These are phyloP conservation scores for Phialophora verrucosa DNA, from an alignment of 2,329 filamentous ascomycete genomes.

Conservation along the genomic window DNA sequence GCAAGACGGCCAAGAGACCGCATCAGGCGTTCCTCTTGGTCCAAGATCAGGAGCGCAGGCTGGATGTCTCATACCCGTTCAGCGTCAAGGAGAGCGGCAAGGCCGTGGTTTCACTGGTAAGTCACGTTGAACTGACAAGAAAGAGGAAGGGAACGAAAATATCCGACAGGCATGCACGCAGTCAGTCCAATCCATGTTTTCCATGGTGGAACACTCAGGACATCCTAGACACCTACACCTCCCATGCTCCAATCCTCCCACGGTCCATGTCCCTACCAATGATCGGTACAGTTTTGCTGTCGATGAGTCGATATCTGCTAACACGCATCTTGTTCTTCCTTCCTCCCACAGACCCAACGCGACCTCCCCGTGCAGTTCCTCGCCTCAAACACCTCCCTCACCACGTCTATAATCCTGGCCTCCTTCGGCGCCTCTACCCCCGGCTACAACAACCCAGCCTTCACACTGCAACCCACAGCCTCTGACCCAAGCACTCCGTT, in stretches of 20 bases:
- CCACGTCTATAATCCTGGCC: slow-evolving; percentile 81
- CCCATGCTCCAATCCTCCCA: neutral
- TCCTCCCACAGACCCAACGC: slow-evolving; percentile 71
- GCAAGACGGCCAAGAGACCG: slow-evolving; percentile 77
- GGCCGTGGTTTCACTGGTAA: slow-evolving; percentile 80
- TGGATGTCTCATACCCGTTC: slow-evolving; percentile 87
- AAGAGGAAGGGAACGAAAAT: neutral
- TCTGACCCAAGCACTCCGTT: slow-evolving; percentile 67
- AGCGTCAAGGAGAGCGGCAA: slow-evolving; percentile 87
- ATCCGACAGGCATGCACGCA: neutral
- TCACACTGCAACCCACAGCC: slow-evolving; percentile 69
- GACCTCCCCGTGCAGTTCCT: slow-evolving; percentile 87
- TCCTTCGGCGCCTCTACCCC: slow-evolving; percentile 76
- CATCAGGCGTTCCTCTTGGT: slow-evolving; percentile 93
- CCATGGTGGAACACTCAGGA: neutral
- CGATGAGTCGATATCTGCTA: neutral
- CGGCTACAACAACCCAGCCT: slow-evolving; percentile 71
- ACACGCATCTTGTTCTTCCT: neutral
- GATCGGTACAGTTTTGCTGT: neutral
- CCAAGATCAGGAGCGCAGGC: slow-evolving; percentile 72
- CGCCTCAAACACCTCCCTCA: slow-evolving; percentile 64
- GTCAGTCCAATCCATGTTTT: neutral
- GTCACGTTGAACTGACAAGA: slow-evolving; percentile 43
- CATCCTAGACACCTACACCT: neutral
- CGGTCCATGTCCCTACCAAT: neutral